Evolutionary conservation across 2,329 filamentous ascomycete genomes (phyloP).

Genomic region (Incumbomyces delicatus): DNA sequence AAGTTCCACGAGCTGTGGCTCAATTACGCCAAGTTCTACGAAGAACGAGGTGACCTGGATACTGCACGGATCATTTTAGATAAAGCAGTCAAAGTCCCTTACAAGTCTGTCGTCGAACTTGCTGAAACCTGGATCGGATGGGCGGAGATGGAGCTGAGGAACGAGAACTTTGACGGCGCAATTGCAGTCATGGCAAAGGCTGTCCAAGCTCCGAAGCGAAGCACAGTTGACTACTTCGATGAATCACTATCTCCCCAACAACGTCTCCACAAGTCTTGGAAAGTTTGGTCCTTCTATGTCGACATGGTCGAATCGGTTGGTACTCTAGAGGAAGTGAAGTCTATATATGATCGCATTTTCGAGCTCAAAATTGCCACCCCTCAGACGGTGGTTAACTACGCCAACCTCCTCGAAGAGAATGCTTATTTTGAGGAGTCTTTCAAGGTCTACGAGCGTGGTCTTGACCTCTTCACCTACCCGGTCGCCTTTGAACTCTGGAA

Average conservation of each 20-base stretch:
- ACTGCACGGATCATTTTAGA: conserved; percentile 91
- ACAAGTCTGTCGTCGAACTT: conserved; percentile 92
- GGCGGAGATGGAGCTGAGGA: conserved; percentile 95
- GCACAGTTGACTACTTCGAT: conserved; percentile 98
- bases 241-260: conserved; percentile 89
- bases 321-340: conserved; percentile 80
- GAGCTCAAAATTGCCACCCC: conserved; percentile 96
- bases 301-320: conserved; percentile 93
- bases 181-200: conserved; percentile 95
- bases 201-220: conserved; percentile 89
- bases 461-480: conserved; percentile 97
- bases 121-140: conserved; percentile 99
- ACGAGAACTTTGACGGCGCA: conserved; percentile 91
- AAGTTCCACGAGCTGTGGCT: conserved; percentile 92
- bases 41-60: conserved; percentile 70
- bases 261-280: conserved; percentile 98
- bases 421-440: conserved; percentile 96
- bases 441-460: conserved; percentile 90
- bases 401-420: conserved; percentile 87
- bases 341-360: conserved; percentile 94
- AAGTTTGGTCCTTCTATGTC: conserved; percentile 98
- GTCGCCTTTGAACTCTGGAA: conserved; percentile 99
- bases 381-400: conserved; percentile 97
- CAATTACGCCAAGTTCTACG: conserved; percentile 96
- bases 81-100: conserved; percentile 94